Conservation (phyloP, 805 yeast species). For the Nakazawaea peltata region DNA sequence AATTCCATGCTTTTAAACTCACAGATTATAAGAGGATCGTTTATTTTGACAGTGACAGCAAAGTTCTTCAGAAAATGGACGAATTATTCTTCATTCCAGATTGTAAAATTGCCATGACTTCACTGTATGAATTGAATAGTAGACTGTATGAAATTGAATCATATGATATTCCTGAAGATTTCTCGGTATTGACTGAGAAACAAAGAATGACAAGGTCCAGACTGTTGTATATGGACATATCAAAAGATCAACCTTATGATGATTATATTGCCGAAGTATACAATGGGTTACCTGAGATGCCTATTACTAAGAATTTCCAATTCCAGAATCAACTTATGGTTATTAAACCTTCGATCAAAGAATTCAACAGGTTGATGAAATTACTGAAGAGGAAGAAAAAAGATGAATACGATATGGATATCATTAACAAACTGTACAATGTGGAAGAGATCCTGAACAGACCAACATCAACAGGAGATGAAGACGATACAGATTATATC, state of each 20-base stretch:
- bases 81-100: conserved; percentile 44
- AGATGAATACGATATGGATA: conserved; percentile 49
- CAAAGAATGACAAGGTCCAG: not conserved
- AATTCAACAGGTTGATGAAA: conserved; percentile 16
- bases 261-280: conserved; percentile 18
- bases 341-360: conserved; percentile 33
- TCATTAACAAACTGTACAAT: conserved; percentile 30
- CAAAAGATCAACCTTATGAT: conserved; percentile 5
- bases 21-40: conserved; percentile 43
- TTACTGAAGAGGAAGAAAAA: conserved; percentile 18
- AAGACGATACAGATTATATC: no score
- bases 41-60: conserved; percentile 52
- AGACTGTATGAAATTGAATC: conserved; percentile 15
- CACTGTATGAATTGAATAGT: conserved; percentile 31
- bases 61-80: conserved; percentile 32
- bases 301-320: conserved; percentile 11
- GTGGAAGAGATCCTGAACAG: conserved; percentile 13
- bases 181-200: conserved; percentile 12
- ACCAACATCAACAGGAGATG: conserved; percentile 7
- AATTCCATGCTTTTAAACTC: conserved; percentile 42
- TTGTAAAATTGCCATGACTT: conserved; percentile 36
- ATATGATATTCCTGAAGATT: conserved; percentile 1
- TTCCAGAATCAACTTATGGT: conserved; percentile 50
- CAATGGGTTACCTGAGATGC: conserved; percentile 28
- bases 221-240: conserved; percentile 3